These are phyloP conservation scores for Chaetomium olivaceum DNA, from an alignment of 2,329 filamentous ascomycete species.

Conservation along the genomic window DNA sequence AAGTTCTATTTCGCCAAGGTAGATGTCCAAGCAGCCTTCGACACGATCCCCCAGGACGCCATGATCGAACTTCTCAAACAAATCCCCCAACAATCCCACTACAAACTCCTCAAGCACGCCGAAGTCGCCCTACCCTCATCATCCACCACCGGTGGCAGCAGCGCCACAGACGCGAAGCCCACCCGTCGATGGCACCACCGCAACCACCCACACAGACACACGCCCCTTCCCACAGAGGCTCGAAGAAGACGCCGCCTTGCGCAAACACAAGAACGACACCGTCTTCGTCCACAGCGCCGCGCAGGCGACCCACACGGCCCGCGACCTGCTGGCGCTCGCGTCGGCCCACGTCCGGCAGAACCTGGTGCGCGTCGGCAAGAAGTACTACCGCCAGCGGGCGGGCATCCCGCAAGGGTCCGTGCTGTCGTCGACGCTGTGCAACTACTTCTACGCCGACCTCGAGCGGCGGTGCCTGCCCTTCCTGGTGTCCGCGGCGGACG, in stretches of 20 bases:
- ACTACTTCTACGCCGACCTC: constrained; percentile 91
- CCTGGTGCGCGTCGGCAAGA: constrained; percentile 84
- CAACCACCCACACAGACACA: constrained; percentile 46
- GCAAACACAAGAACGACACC: constrained; percentile 58
- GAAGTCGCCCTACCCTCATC: constrained; percentile 60
- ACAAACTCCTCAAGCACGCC: constrained; percentile 72
- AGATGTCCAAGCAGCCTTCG: constrained; percentile 89
- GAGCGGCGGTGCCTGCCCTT: constrained; percentile 64
- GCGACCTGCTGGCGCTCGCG: constrained; percentile 68
- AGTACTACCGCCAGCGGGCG: constrained; percentile 79
- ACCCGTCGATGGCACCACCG: constrained; percentile 55
- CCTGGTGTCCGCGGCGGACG: constrained; percentile 41
- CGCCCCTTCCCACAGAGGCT: constrained; percentile 50
- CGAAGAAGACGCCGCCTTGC: constrained; percentile 34
- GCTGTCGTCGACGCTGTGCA: constrained; percentile 83
- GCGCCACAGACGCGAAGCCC: constrained; percentile 38
- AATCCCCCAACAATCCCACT: constrained; percentile 59
- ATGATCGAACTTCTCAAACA: constrained; percentile 66
- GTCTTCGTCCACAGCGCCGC: constrained; percentile 74
- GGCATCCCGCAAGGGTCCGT: constrained; percentile 95
- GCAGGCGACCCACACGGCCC: constrained; percentile 57
- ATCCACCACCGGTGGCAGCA: not conserved
- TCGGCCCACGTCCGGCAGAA: constrained; percentile 81
- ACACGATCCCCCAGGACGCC: constrained; percentile 84
- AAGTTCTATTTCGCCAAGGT: constrained; percentile 85